Evolutionary conservation across 176 grass and related monocot species (phyloP), one percentile per base, ranked within the genome.

Genomic region (Oryza glaberrima): DNA sequence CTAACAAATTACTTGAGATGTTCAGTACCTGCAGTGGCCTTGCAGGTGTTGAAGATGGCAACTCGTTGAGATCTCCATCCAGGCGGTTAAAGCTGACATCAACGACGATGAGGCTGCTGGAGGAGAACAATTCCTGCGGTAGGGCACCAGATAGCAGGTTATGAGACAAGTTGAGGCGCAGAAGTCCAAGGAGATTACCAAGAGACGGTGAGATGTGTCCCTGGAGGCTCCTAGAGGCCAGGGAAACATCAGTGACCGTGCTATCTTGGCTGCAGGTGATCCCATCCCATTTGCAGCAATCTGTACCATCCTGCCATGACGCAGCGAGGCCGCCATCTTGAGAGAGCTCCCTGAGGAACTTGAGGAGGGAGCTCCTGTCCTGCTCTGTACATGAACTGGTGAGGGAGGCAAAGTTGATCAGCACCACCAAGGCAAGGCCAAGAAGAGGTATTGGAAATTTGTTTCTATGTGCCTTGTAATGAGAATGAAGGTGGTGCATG

Each of bases 251-350:
- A 16, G 71, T 76, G 70, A 87, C 16, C 4, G 0, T 19, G 3
- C 32, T 26, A 28, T 75, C 70, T 20, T 4, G 0, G 14, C 35
- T 38, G 16, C 78, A 87, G 22, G 14, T 45, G 69, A 87, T 76
- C 9, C 85, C 85, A 10, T 87, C 79, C 85, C 85, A 87, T n/a
- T 0, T 4, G 4, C 85, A 87, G 78, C 85, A 87, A 35, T 87
- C 69, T 4, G 70, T 9, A 52, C 43, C 25, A 0, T 41, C 76
- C 25, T 3, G 60, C 83, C 85, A 87, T 5, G 85, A 82, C 7
- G 11, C 17, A 0, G 74, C 1, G 0, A 92, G 90, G 32, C 61
- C 49, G 0, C 30, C 22, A 22, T 46, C 36, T 0, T 7, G 10
- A 0, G 84, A 81, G 34, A 92, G 70, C 34, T 10, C 64, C 0